Percentiles rank a stretch among this genome's conserved stretches.
These are phyloP conservation scores for Wickerhamiella hasegawae DNA, from an alignment of 805 yeast genomes.

Conservation along the genomic window DNA sequence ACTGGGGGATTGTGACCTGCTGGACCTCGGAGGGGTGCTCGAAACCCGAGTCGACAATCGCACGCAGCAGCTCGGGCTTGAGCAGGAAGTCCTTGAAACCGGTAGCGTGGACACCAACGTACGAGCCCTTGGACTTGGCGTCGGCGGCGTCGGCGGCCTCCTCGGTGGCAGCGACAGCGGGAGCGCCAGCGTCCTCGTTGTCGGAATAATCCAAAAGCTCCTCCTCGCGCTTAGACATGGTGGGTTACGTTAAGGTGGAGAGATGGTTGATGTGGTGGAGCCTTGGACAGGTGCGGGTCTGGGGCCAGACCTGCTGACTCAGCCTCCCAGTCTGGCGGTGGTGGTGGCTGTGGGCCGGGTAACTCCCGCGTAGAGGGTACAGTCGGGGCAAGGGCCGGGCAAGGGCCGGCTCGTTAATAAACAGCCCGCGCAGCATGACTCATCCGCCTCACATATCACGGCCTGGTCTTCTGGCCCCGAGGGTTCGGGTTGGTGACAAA, in stretches of 20 bases:
- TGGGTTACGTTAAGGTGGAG: neutral
- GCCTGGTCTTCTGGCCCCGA: no score
- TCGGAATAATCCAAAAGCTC: constrained; percentile 98
- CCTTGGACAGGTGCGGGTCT: no score
- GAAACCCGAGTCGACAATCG: constrained; percentile 97
- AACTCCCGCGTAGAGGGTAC: no score
- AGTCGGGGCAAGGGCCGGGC: no score
- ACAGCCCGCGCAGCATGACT: no score
- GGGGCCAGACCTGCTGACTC: no score
- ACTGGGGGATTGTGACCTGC: constrained; percentile 96
- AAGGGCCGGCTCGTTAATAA: no score
- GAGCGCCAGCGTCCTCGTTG: constrained; percentile 61
- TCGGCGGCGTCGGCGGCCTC: constrained; percentile 29
- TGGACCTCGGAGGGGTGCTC: constrained; percentile 99
- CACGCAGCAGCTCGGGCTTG: constrained; percentile 93
- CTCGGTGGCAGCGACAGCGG: constrained; percentile 22
- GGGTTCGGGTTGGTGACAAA: no score
- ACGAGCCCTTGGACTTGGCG: constrained; percentile 72
- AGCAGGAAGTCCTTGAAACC: constrained; percentile 95
- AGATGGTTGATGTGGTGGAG: neutral
- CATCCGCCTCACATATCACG: no score
- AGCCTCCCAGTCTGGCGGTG: no score
- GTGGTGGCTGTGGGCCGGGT: no score
- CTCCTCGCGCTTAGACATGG: constrained; percentile 54
- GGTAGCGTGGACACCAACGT: constrained; percentile 95